Conservation (phyloP, 345 rosid genomes). For the Eucalyptus virginea region DNA sequence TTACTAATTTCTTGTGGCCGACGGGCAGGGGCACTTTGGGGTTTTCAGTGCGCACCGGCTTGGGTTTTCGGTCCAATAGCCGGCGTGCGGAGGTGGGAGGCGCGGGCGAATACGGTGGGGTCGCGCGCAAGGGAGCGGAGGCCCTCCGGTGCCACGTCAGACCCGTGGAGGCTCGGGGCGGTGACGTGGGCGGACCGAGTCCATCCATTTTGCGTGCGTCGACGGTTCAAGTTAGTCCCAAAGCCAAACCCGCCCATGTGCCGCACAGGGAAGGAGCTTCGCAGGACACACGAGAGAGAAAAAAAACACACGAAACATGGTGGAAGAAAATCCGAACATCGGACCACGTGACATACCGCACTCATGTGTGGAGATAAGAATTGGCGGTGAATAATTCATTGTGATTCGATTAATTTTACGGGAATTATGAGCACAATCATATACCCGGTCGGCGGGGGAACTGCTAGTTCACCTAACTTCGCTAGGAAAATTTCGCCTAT, state of each 20-base stretch:
- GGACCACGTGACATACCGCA: neutral
- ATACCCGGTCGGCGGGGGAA: neutral
- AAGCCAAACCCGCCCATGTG: neutral
- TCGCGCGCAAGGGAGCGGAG: neutral
- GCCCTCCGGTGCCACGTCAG: conserved; percentile 16
- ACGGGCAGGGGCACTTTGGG: neutral
- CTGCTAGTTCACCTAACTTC: neutral
- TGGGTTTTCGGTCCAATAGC: neutral
- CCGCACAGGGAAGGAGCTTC: neutral
- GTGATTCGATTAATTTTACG: neutral
- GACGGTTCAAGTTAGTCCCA: conserved; percentile 8
- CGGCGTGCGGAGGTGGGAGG: neutral
- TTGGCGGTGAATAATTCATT: neutral
- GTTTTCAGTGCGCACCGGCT: neutral
- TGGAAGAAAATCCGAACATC: too few relatives aligned
- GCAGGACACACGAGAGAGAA: accelerated
- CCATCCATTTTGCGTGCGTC: conserved; percentile 12
- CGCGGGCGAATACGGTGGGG: neutral
- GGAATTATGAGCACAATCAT: neutral
- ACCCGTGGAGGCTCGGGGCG: neutral
- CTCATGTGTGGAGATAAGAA: neutral
- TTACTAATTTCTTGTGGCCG: neutral
- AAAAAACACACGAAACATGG: neutral
- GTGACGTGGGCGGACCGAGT: conserved; percentile 15
- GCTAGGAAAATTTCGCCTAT: neutral